phyloP scores from a whole-genome alignment of 306 rosid genomes.

The Prunus armeniaca region DNA sequence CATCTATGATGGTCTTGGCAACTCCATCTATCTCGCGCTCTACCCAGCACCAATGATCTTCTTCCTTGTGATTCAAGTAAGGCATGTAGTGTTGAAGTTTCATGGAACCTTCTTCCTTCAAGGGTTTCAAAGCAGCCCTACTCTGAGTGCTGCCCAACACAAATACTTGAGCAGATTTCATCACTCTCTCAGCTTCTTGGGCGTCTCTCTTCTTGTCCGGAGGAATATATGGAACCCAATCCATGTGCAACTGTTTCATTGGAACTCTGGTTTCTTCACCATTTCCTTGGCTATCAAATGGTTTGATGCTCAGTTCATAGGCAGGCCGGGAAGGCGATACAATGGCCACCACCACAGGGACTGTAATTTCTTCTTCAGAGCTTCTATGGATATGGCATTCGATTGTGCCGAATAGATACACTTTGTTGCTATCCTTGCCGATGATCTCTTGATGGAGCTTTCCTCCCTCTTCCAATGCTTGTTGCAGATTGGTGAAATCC shows the following conservation, averaged over 20 bases:
- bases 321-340: slow-evolving; percentile 84
- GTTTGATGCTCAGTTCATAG: slow-evolving; percentile 73
- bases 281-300: slow-evolving; percentile 63
- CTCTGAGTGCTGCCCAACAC: slow-evolving; percentile 78
- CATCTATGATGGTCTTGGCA: background rate
- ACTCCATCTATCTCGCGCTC: background rate
- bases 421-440: slow-evolving; percentile 33
- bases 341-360: slow-evolving; percentile 21
- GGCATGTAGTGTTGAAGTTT: background rate
- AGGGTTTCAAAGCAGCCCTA: slow-evolving; percentile 22
- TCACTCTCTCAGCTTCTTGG: slow-evolving; percentile 54
- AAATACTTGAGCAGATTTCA: slow-evolving; percentile 54
- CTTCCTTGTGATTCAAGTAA: background rate
- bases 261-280: slow-evolving; percentile 65
- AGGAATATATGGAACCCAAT: slow-evolving; percentile 84
- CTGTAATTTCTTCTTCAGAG: background rate
- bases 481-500: slow-evolving; percentile 37
- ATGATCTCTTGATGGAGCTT: slow-evolving; percentile 27
- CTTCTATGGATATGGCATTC: background rate
- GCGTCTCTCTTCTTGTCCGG: background rate
- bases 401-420: slow-evolving; percentile 53
- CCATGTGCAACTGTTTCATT: slow-evolving; percentile 90
- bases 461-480: slow-evolving; percentile 78
- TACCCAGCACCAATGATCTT: background rate
- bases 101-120: background rate